Evolutionary conservation across 1,139 yeast genomes (phyloP).

Genomic region (Nakaseomyces nivariensis): DNA sequence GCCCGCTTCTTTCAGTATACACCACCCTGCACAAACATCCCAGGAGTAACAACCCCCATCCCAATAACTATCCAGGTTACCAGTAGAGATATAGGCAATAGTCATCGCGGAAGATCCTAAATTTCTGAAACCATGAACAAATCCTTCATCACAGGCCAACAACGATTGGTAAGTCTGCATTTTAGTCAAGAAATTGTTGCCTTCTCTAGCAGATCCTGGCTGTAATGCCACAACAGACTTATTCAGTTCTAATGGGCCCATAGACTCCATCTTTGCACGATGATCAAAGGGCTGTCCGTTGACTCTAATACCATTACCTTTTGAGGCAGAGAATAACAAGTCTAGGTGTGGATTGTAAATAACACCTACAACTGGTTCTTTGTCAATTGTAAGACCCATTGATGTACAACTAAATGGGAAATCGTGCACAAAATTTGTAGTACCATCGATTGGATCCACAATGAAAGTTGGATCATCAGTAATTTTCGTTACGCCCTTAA

Average conservation of each 20-base stretch:
- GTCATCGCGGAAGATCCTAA: constrained; percentile 55
- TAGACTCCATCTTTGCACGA: constrained; percentile 16
- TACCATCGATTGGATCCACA: constrained; percentile 55
- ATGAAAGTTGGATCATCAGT: constrained; percentile 48
- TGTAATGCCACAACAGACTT: constrained; percentile 48
- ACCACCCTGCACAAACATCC: constrained; percentile 63
- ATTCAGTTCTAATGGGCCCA: constrained; percentile 35
- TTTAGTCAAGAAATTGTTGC: constrained; percentile 40
- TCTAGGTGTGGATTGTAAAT: constrained; percentile 47
- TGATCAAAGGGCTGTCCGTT: constrained; percentile 37
- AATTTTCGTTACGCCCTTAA: constrained; percentile 38
- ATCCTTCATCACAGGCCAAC: constrained; percentile 39
- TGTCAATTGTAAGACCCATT: constrained; percentile 42
- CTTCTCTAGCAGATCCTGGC: constrained; percentile 49
- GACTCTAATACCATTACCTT: constrained; percentile 43
- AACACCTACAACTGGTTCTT: constrained; percentile 47
- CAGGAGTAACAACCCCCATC: constrained; percentile 56
- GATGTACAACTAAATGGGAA: constrained; percentile 54
- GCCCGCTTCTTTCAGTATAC: constrained; percentile 48
- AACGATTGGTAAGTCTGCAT: constrained; percentile 38
- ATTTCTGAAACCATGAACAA: constrained; percentile 49
- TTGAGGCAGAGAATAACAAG: constrained; percentile 40
- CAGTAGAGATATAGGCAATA: constrained; percentile 45
- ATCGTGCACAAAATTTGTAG: constrained; percentile 50
- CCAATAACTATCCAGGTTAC: constrained; percentile 49